Percentiles rank a stretch among this genome's conserved stretches.
These are phyloP conservation scores for Rhizophora apiculata DNA, from an alignment of 345 rosid species.

Conservation along the genomic window DNA sequence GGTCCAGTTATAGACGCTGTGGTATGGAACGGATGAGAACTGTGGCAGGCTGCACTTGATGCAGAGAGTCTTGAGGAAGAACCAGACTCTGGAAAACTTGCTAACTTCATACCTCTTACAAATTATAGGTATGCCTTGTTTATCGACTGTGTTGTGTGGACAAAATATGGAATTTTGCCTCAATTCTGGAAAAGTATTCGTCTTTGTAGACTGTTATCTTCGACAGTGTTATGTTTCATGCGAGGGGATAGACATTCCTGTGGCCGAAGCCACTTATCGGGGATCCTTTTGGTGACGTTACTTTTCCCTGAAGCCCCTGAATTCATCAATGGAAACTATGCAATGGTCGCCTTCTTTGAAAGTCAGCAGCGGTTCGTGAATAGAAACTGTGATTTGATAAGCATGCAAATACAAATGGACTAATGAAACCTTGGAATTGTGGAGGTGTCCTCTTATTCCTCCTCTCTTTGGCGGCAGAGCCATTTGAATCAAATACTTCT, in stretches of 20 bases:
- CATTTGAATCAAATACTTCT: background rate
- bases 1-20: conserved; percentile 95
- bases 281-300: no score
- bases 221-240: no score
- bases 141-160: background rate
- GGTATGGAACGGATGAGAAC: conserved; percentile 85
- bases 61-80: conserved; percentile 81
- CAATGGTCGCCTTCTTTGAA: no score
- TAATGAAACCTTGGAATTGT: background rate
- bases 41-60: conserved; percentile 95
- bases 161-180: background rate
- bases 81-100: conserved; percentile 71
- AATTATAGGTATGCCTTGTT: conserved; percentile 55
- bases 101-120: conserved; percentile 69
- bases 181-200: background rate
- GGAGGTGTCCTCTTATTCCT: background rate
- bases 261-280: no score
- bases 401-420: background rate
- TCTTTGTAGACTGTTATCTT: background rate
- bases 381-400: no score
- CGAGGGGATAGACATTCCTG: no score
- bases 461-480: background rate
- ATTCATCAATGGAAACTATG: no score
- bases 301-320: no score
- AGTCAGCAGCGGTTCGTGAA: no score